These are phyloP conservation scores for Saccharomycopsis schoenii DNA, from an alignment of 805 yeast species.

Conservation along the genomic window DNA sequence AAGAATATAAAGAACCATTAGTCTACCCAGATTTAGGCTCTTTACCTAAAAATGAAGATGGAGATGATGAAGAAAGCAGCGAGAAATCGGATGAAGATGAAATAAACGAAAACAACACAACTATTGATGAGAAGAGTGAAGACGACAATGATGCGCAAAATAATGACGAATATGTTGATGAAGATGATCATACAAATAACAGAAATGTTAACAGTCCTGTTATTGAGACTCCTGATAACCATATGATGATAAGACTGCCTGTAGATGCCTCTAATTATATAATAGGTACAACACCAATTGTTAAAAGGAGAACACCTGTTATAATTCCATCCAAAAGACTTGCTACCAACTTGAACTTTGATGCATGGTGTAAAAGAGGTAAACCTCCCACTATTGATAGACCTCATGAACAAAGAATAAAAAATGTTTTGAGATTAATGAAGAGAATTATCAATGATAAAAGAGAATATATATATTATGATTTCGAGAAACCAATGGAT, in stretches of 20 bases:
- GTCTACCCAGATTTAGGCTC: constrained; percentile 50
- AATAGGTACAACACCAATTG: constrained; percentile 1
- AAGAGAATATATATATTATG: constrained; percentile 40
- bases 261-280: neutral
- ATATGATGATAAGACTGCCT: constrained; percentile 1
- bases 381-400: constrained; percentile 87
- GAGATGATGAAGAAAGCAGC: neutral
- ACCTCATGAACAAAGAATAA: constrained; percentile 87
- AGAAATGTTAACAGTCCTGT: neutral
- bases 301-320: neutral
- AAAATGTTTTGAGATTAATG: constrained; percentile 71
- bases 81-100: neutral
- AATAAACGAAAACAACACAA: neutral
- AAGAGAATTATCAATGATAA: constrained; percentile 57
- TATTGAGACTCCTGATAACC: neutral
- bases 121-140: neutral
- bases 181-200: neutral
- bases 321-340: neutral
- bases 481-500: constrained; percentile 80
- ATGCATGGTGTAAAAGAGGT: constrained; percentile 56
- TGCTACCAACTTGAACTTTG: constrained; percentile 1
- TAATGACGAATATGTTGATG: neutral
- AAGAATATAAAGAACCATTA: constrained; percentile 25
- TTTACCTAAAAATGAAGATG: constrained; percentile 39
- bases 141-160: neutral